Conservation (phyloP, 2,329 filamentous ascomycete species). For the Salinomyces thailandicus region DNA sequence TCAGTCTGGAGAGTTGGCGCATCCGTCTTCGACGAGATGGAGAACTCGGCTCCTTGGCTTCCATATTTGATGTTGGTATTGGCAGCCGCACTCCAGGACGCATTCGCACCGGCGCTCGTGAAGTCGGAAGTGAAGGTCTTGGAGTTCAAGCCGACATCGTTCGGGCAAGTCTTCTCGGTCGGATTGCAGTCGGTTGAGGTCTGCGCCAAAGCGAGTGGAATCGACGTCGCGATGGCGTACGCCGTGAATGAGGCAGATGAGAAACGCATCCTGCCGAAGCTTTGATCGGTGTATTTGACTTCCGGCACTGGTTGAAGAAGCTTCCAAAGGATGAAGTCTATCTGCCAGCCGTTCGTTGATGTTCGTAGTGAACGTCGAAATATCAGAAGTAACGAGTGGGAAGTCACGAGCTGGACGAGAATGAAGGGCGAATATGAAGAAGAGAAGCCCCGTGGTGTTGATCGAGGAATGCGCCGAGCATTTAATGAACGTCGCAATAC, state of each 20-base stretch:
- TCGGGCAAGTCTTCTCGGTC: slow-evolving; percentile 56
- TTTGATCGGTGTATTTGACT: neutral
- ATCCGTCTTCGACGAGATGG: slow-evolving; percentile 37
- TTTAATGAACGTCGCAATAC: too few species aligned
- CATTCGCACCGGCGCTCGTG: slow-evolving; percentile 50
- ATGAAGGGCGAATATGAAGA: too few species aligned
- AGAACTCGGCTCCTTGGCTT: slow-evolving; percentile 57
- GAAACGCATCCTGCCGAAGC: slow-evolving; percentile 23
- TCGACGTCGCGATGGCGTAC: slow-evolving; percentile 21
- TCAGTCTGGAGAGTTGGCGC: slow-evolving; percentile 68
- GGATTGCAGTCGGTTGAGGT: slow-evolving; percentile 72
- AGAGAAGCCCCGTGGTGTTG: too few species aligned
- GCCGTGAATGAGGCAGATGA: slow-evolving; percentile 24
- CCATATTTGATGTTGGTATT: slow-evolving; percentile 55
- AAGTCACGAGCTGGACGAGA: too few species aligned
- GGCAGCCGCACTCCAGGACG: slow-evolving; percentile 49
- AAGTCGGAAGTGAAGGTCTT: slow-evolving; percentile 40
- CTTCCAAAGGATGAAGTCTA: neutral
- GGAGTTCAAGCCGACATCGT: slow-evolving; percentile 60
- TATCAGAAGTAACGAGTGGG: too few species aligned
- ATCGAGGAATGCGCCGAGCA: too few species aligned
- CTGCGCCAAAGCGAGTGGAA: slow-evolving; percentile 53
- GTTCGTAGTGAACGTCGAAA: too few species aligned
- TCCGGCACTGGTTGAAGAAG: neutral
- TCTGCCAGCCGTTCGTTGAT: too few species aligned